Percentiles rank a stretch among this genome's conserved stretches.
phyloP scores from a whole-genome alignment of 2,329 filamentous ascomycete species.

The Pyrenophora teres region DNA sequence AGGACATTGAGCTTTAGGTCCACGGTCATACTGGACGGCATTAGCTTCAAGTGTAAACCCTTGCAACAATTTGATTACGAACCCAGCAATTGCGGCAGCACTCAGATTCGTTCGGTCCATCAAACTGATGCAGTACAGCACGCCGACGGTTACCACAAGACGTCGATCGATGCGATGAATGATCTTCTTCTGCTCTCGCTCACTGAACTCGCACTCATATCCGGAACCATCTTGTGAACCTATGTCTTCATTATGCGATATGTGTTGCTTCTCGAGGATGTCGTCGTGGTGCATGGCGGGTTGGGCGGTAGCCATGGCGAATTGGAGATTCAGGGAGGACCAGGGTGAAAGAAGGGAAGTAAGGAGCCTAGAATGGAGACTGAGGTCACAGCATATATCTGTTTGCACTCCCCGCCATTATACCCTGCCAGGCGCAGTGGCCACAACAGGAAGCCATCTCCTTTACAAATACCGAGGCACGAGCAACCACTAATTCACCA shows the following conservation, averaged over 20 bases:
- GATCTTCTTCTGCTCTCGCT: slow-evolving; percentile 68
- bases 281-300: slow-evolving; percentile 30
- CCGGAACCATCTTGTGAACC: slow-evolving; percentile 24
- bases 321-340: not conserved
- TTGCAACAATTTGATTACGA: slow-evolving; percentile 18
- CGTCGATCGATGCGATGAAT: slow-evolving; percentile 69
- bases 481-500: slow-evolving; percentile 13
- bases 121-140: slow-evolving; percentile 74
- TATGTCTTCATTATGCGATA: slow-evolving; percentile 31
- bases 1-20: slow-evolving; percentile 42
- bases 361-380: not conserved
- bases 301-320: slow-evolving; percentile 9
- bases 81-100: slow-evolving; percentile 73
- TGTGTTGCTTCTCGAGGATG: slow-evolving; percentile 28
- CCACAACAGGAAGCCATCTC: not conserved
- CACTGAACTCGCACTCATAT: slow-evolving; percentile 55
- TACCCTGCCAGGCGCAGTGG: slow-evolving; percentile 10
- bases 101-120: slow-evolving; percentile 81
- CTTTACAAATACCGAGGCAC: slow-evolving; percentile 34
- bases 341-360: slow-evolving; percentile 2
- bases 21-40: slow-evolving; percentile 44
- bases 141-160: slow-evolving; percentile 54
- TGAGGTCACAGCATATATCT: slow-evolving; percentile 6
- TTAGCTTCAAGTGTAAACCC: slow-evolving; percentile 23
- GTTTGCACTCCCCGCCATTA: slow-evolving; percentile 12